These are phyloP conservation scores for Iberis amara DNA, from an alignment of 441 rosid species.

Conservation along the genomic window DNA sequence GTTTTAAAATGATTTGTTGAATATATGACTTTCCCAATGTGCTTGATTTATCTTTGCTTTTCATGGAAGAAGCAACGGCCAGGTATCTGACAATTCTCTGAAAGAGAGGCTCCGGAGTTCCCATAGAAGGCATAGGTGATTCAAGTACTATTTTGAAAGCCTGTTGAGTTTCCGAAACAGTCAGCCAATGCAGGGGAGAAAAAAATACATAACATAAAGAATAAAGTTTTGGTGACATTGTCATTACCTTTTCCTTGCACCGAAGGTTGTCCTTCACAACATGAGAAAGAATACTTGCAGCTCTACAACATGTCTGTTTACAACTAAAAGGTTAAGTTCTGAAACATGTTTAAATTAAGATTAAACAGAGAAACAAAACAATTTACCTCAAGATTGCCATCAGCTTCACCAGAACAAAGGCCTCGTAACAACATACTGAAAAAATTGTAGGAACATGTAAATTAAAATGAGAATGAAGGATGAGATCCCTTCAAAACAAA, in stretches of 20 bases:
- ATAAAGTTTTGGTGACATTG: neutral
- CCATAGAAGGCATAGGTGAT: slow-evolving; percentile 64
- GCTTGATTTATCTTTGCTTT: slow-evolving; percentile 63
- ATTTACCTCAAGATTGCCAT: slow-evolving; percentile 90
- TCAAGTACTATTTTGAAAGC: slow-evolving; percentile 76
- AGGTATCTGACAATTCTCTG: slow-evolving; percentile 86
- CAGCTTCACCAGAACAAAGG: slow-evolving; percentile 77
- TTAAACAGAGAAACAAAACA: slow-evolving; percentile 10
- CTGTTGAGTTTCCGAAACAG: slow-evolving; percentile 32
- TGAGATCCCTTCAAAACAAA: slow-evolving; percentile 12
- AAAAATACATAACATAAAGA: slow-evolving; percentile 1
- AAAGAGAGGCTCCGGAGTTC: slow-evolving; percentile 79
- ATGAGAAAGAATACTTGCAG: slow-evolving; percentile 92
- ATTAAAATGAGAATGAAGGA: neutral
- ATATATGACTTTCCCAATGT: slow-evolving; percentile 39
- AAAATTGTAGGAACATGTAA: neutral
- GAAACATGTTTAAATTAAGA: neutral
- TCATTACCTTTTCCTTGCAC: slow-evolving; percentile 85
- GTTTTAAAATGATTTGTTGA: slow-evolving; percentile 75
- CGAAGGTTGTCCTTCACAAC: slow-evolving; percentile 63
- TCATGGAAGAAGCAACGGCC: slow-evolving; percentile 79
- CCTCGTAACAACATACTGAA: slow-evolving; percentile 88
- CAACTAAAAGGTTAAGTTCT: slow-evolving; percentile 27
- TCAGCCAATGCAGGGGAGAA: slow-evolving; percentile 13
- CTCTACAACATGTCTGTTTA: slow-evolving; percentile 86